phyloP scores from a whole-genome alignment of 768 basidiomycete species.

The Calocybe cyanea region DNA sequence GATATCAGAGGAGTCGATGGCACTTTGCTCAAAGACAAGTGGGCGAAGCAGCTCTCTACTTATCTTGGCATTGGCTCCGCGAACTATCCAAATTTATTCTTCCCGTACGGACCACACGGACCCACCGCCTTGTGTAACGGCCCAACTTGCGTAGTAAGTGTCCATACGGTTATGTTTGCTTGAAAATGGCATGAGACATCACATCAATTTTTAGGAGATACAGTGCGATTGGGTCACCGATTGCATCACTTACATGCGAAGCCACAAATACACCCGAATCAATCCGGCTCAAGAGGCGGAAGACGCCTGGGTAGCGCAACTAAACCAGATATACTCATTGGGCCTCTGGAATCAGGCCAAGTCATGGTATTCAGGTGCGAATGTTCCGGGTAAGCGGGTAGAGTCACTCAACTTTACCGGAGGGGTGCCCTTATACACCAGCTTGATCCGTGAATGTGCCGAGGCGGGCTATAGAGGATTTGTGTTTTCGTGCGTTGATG shows the following conservation, averaged over 20 bases:
- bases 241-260: conserved; percentile 15
- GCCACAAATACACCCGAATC: conserved; percentile 12
- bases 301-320: conserved; percentile 8
- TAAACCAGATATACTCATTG: conserved; percentile 11
- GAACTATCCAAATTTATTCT: conserved; percentile 24
- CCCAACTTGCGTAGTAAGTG: conserved; percentile 20
- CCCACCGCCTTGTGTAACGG: conserved; percentile 24
- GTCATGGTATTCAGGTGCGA: conserved; percentile 24
- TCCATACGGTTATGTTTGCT: no score
- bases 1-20: conserved; percentile 20
- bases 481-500: conserved; percentile 1
- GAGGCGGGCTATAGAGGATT: conserved; percentile 17
- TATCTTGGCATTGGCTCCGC: conserved; percentile 19
- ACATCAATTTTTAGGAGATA: conserved; percentile 14
- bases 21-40: conserved; percentile 16
- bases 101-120: conserved; percentile 22
- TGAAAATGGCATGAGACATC: background rate
- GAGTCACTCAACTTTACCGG: conserved; percentile 22
- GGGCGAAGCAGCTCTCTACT: conserved; percentile 18
- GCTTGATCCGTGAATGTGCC: conserved; percentile 15
- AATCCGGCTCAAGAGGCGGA: conserved; percentile 12
- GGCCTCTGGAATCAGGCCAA: conserved; percentile 18
- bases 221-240: conserved; percentile 23
- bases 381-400: conserved; percentile 21
- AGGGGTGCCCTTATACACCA: conserved; percentile 18